These are phyloP conservation scores for Didymella pinodella DNA, from an alignment of 2,329 filamentous ascomycete genomes.

Conservation along the genomic window DNA sequence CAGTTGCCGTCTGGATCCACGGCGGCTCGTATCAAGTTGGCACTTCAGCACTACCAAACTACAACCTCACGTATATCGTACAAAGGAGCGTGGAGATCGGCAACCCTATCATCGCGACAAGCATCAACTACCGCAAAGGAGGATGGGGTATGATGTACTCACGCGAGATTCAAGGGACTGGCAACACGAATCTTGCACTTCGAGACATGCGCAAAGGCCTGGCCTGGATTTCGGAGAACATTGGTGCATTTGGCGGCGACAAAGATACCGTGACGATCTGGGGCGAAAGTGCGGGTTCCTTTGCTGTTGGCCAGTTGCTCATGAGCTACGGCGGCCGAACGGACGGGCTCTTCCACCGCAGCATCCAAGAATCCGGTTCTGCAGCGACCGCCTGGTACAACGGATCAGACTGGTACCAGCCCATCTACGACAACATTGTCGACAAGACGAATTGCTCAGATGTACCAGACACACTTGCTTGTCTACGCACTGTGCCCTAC, in stretches of 20 bases:
- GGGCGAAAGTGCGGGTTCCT: conserved; percentile 57
- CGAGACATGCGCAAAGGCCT: conserved; percentile 57
- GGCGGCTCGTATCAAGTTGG: conserved; percentile 57
- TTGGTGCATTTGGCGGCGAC: conserved; percentile 54
- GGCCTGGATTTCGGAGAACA: conserved; percentile 57
- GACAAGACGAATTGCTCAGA: conserved; percentile 65
- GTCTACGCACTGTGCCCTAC: conserved; percentile 69
- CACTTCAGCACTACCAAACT: conserved; percentile 57
- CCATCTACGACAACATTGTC: conserved; percentile 48
- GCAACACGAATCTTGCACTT: conserved; percentile 48
- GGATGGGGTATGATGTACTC: conserved; percentile 74
- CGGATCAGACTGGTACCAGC: conserved; percentile 59
- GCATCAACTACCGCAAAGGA: conserved; percentile 62
- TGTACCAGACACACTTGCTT: conserved; percentile 50
- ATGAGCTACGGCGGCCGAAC: conserved; percentile 47
- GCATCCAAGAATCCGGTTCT: conserved; percentile 50
- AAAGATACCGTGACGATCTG: conserved; percentile 56
- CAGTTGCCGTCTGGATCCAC: conserved; percentile 69
- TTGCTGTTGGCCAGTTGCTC: conserved; percentile 48
- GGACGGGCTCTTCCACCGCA: conserved; percentile 48
- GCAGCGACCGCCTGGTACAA: conserved; percentile 52
- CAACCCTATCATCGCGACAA: conserved; percentile 47
- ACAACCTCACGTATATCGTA: conserved; percentile 70
- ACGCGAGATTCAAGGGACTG: conserved; percentile 55
- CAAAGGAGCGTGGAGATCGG: conserved; percentile 52